Evolutionary conservation across 495 filamentous ascomycete species (phyloP), one percentile per base, ranked within the genome.

Genomic region (Xylaria telfairii): DNA sequence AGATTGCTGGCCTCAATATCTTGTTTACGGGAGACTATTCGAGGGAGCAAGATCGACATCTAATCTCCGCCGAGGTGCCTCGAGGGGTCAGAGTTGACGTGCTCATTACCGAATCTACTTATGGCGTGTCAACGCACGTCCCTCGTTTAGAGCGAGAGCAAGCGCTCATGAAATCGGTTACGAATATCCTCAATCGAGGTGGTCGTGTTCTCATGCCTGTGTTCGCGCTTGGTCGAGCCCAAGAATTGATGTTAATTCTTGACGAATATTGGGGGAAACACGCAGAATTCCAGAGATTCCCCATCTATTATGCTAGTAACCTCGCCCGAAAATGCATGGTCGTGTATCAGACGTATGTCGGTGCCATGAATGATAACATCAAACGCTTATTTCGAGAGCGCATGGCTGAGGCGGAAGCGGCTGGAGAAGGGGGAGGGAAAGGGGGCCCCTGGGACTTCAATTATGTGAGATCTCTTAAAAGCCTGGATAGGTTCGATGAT

Each of bases 291-390:
- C 95, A 96, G 73, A 93, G 92, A 70, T 90, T 91, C 24, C 96
- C 96, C 21, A 98, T 99, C 65, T 99, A 98, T 83, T 99, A 98
- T 80, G 96, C 96, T 61, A 93, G 91, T 71, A 97, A 95, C 76
- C 87, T 97, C 59, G 96, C 96, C 1, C 84, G 95, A 72, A 96
- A 97, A 79, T 99, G 96, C 78, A 99, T 99, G 96, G 88, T 97
- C 21, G 94, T 99, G 7, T 99, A 99, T 76, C 95, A 98, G 80
- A 99, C 96, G 1, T 98, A 98, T 76, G 92, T 97, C 69, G 91
- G 92, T 65, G 92, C 94, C 32, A 99, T 99, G 96, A 99, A 99
- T 78, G 95, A 97, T 78, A 98, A 97, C 74, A 98, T 99, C 81
- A 97, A 97, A 76, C 87, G 92, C 3, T 86, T 96, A 9, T 97